A percentile compares a stretch with the other conserved stretches of the same genome.
Evolutionary conservation across 2,329 filamentous ascomycete genomes (phyloP).

Genomic region (Cladophialophora yegresii): DNA sequence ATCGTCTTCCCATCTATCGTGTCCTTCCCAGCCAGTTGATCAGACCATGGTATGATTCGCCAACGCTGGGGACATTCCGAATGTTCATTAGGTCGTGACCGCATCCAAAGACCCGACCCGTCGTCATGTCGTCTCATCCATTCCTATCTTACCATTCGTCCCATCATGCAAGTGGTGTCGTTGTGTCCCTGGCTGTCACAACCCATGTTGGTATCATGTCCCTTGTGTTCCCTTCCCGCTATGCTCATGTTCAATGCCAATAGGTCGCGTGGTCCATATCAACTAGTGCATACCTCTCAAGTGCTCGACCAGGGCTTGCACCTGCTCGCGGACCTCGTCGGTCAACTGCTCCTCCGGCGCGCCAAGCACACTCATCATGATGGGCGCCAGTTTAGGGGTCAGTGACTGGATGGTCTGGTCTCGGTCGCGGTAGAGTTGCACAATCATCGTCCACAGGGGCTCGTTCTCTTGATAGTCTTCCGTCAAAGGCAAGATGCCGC

Average conservation of each 20-base stretch:
- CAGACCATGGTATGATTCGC: not conserved
- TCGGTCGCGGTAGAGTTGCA: constrained; percentile 67
- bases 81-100: not conserved
- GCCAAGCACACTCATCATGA: constrained; percentile 52
- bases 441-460: constrained; percentile 87
- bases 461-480: constrained; percentile 97
- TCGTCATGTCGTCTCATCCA: not conserved
- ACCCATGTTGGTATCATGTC: not conserved
- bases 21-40: not conserved
- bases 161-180: not conserved
- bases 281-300: constrained; percentile 41
- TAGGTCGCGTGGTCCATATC: not conserved
- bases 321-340: constrained; percentile 50
- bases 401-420: constrained; percentile 50
- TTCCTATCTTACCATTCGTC: not conserved
- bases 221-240: not conserved
- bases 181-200: not conserved
- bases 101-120: not conserved
- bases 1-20: not conserved
- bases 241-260: not conserved
- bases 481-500: constrained; percentile 72
- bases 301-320: constrained; percentile 53
- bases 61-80: not conserved
- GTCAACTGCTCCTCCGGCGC: constrained; percentile 51
- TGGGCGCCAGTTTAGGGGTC: constrained; percentile 50